Evolutionary conservation across 2,329 filamentous ascomycete genomes (phyloP), one percentile per base, ranked within the genome.

Genomic region (Davidsoniella neocaledoniae): DNA sequence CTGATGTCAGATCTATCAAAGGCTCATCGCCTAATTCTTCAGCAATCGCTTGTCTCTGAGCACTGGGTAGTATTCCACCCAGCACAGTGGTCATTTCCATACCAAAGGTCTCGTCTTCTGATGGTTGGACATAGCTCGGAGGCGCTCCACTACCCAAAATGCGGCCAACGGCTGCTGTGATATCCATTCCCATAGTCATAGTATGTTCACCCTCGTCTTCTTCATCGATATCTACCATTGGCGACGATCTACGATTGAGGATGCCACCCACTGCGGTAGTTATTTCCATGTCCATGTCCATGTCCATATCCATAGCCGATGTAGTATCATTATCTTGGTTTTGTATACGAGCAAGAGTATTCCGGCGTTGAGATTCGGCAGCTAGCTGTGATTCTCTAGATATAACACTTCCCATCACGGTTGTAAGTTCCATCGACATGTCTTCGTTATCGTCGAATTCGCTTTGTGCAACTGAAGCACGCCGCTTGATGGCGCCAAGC

Each of bases 251-350:
- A 72, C 37, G 47, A 23, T 48, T 49, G 16, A 94, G 63, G 48
- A 96, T 95, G 2, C 81, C 76, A 5, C 90, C 90, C 48, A 94
- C 70, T 7, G 78, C 85, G 48, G 76, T 77, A 1, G 90, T 95
- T 8, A 95, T 85, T 58, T 96, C 90, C 90, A 96, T 95, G 21
- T 86, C 91, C 71, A 96, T 95, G 21, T 86, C 91, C 71, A 81
- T 74, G 26, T 81, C 76, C 52, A 62, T 69, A 51, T 81, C 76
- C 52, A 62, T 69, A 51, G 29, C 45, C 12, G 45, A 48, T 12
- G 69, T 70, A 12, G 38, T 40, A 12, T 46, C 29, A 33, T 12
- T 33, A 33, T 49, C 44, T 2, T 49, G 47, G 4, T 47, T 9
- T 17, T 47, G 54, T 54, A 46, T 60, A 57, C 26, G 36, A 21